Conservation (phyloP, 805 yeast genomes). For the Cyberlindnera bimundalis region DNA sequence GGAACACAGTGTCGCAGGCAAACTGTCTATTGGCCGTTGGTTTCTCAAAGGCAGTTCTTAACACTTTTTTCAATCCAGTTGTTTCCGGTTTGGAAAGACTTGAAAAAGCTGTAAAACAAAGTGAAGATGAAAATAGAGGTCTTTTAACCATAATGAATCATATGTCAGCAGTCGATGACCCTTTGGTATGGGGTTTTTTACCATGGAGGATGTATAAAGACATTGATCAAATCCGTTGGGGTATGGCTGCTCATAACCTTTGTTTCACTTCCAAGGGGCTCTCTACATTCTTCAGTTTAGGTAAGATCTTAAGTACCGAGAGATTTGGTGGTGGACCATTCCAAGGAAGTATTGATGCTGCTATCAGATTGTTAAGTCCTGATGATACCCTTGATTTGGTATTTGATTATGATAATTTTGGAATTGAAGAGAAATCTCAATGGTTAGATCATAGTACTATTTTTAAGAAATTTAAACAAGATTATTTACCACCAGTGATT, state of each 20-base stretch:
- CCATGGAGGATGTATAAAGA: constrained; percentile 66
- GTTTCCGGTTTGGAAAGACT: constrained; percentile 61
- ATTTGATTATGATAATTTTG: constrained; percentile 27
- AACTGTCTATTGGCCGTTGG: constrained; percentile 67
- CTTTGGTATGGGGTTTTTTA: constrained; percentile 80
- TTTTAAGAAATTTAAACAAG: constrained; percentile 20
- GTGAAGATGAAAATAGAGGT: constrained; percentile 67
- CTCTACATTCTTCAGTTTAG: constrained; percentile 71
- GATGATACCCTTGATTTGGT: constrained; percentile 56
- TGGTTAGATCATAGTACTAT: constrained; percentile 19
- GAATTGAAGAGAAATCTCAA: not conserved
- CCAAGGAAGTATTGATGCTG: constrained; percentile 87
- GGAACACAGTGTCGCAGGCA: constrained; percentile 68
- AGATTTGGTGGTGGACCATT: constrained; percentile 93
- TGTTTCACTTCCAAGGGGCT: constrained; percentile 62
- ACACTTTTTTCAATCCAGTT: constrained; percentile 59
- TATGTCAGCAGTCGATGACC: constrained; percentile 90
- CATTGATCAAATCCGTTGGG: constrained; percentile 80
- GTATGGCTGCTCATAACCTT: constrained; percentile 87
- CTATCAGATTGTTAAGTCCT: constrained; percentile 73
- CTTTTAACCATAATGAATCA: constrained; percentile 88
- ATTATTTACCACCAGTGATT: constrained; percentile 51
- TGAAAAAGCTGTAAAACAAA: constrained; percentile 58
- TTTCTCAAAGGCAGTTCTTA: constrained; percentile 57
- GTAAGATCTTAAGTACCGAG: constrained; percentile 82